Evolutionary conservation across 2,329 filamentous ascomycete genomes (phyloP).

Genomic region (Ophiostoma piceae): DNA sequence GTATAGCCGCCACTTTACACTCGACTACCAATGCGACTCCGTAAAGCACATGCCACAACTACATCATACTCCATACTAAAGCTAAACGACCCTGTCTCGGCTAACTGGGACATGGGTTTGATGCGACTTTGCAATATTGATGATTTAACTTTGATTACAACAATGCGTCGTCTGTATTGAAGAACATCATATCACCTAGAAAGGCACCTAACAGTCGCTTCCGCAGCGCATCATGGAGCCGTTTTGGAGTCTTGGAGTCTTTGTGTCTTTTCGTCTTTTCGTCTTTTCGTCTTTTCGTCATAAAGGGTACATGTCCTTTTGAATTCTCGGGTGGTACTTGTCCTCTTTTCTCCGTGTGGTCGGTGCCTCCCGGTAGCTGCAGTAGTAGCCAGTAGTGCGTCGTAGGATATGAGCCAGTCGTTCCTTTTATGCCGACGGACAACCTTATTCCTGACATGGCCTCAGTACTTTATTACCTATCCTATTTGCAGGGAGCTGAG

Average conservation of each 20-base stretch:
- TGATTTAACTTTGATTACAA: neutral
- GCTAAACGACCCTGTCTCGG: neutral
- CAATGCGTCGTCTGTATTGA: neutral
- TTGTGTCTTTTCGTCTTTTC: neutral
- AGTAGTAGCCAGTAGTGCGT: neutral
- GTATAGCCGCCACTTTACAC: neutral
- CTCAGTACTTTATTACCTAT: neutral
- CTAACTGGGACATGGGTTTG: neutral
- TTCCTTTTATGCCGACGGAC: neutral
- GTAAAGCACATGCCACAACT: neutral
- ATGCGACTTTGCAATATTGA: neutral
- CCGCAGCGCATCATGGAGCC: neutral
- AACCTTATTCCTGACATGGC: neutral
- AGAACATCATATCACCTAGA: too few species aligned
- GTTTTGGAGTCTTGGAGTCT: neutral
- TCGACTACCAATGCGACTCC: neutral
- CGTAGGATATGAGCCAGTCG: neutral
- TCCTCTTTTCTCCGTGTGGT: neutral
- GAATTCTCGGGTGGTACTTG: neutral
- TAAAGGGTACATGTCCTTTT: too few species aligned
- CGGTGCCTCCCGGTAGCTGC: conserved; percentile 3
- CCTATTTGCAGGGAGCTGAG: neutral
- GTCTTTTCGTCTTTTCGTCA: neutral
- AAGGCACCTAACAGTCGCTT: neutral
- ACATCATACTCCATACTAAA: neutral